Evolutionary conservation across 2,329 filamentous ascomycete species (phyloP).

Genomic region (Proliferodiscus dingleyae): DNA sequence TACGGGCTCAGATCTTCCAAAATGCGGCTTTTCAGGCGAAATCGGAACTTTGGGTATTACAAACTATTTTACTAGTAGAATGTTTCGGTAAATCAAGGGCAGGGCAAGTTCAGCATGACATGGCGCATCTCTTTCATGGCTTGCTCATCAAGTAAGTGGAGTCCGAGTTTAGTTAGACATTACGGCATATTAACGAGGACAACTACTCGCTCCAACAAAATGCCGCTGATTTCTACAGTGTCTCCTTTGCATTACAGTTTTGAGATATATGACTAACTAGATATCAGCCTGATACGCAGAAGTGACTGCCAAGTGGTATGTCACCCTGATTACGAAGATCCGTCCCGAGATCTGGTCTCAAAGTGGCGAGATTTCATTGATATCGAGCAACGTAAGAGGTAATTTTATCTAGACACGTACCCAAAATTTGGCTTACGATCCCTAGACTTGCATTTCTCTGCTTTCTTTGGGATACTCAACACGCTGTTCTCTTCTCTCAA

Average conservation of each 20-base stretch:
- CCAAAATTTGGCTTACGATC: neutral
- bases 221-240: too few species aligned
- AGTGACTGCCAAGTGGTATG: slow-evolving; percentile 46
- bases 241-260: too few species aligned
- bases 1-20: slow-evolving; percentile 55
- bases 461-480: slow-evolving; percentile 64
- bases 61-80: slow-evolving; percentile 57
- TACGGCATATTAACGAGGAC: too few species aligned
- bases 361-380: slow-evolving; percentile 51
- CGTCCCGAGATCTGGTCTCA: slow-evolving; percentile 37
- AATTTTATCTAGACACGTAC: slow-evolving; percentile 3
- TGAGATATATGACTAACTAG: neutral
- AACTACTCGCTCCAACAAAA: too few species aligned
- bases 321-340: slow-evolving; percentile 32
- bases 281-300: slow-evolving; percentile 40
- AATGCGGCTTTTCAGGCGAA: slow-evolving; percentile 51
- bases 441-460: slow-evolving; percentile 51
- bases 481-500: slow-evolving; percentile 61
- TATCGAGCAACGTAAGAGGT: slow-evolving; percentile 54
- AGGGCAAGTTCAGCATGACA: slow-evolving; percentile 58
- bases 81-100: slow-evolving; percentile 61
- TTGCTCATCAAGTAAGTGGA: slow-evolving; percentile 43
- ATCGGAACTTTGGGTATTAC: slow-evolving; percentile 57
- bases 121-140: slow-evolving; percentile 56
- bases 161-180: too few species aligned